Evolutionary conservation across 2,329 filamentous ascomycete species (phyloP), one percentile per base, ranked within the genome.

Genomic region (Pseudohalonectria lignicola): DNA sequence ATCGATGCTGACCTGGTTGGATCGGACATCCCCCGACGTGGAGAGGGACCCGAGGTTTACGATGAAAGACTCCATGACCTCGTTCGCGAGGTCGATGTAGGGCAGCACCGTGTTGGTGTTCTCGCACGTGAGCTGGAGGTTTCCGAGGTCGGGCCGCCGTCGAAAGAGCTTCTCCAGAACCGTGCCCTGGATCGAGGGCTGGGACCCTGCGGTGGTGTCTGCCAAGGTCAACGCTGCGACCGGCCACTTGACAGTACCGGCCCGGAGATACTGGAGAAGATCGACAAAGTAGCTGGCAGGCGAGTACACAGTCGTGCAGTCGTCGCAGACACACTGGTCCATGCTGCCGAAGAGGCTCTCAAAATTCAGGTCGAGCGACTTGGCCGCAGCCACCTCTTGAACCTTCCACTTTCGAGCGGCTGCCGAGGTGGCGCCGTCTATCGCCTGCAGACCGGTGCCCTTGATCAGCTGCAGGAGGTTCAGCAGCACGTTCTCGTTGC

Each of bases 11-110:
- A 19, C 10, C 13, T 33, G 31, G 6, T 10, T n/a, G n/a, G n/a
- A 17, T n/a, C 31, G 31, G 6, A 18, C n/a, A 17, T 33, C 31
- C n/a, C n/a, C 17, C n/a, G 16, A n/a, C 4, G n/a, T 33, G 15
- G 31, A 10, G 17, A 19, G 17, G 10, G 9, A 6, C 6, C 16
- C 17, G n/a, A 34, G 19, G 25, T 33, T 16, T 4, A 19, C 13
- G 20, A 46, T 35, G 36, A 43, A 47, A 13, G 45, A 45, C 41
- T 57, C 53, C 40, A 57, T 42, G 8, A 53, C 41, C 39, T 59
- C 54, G 36, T 49, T 51, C 10, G 42, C 48, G 16, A 59, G 43
- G 34, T 54, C 52, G 16, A 56, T 48, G 37, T 53, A 53, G 3
- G 55, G 53, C 0, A 59, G 7, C 2, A 45, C 7, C 1, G 44